Evolutionary conservation across 148 eudicot species (phyloP), one percentile per base, ranked within the genome.

Genomic region (Mesembryanthemum crystallinum): DNA sequence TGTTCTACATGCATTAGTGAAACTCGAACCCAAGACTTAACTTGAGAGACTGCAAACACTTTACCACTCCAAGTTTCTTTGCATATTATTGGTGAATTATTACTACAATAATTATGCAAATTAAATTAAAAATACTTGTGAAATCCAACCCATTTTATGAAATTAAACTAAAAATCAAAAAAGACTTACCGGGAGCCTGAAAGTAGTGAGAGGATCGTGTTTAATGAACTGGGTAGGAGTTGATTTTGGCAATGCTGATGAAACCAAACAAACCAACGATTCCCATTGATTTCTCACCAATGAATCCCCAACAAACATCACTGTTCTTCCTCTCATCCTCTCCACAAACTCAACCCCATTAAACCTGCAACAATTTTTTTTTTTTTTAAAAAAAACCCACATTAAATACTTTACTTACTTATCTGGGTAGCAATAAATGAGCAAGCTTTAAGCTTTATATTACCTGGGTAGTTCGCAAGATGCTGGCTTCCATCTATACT

Each of bases 231-330:
- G 88, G 17, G 96, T 89, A 18, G 88, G 78, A 4, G 97, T 77
- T 49, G 79, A 81, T 17, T 70, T 72, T 14, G 91, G 74, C 45
- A 84, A 71, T 21, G 78, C 83, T n/a, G 98, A 85, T 60, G 85
- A 84, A 5, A 89, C 80, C 94, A 94, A 80, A 64, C 98, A 94
- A 78, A 92, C 83, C 81, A 94, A 82, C 39, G 98, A 94, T 82
- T 94, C 91, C 98, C 98, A 94, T 87, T 94, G 98, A 83, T 94
- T 92, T 52, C 93, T 87, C 21, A 93, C 98, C 27, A 94, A 67
- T 8, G 97, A 90, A 58, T 95, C 97, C 20, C 97, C 99, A 65
- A 95, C 97, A 70, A 95, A 90, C 97, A 95, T 95, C 76, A 94
- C 83, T 14, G 82, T 90, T 76, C 86, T 94, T 33, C 91, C 96